These are phyloP conservation scores for Candolleomyces eurysporus DNA, from an alignment of 768 basidiomycete genomes.

Conservation along the genomic window DNA sequence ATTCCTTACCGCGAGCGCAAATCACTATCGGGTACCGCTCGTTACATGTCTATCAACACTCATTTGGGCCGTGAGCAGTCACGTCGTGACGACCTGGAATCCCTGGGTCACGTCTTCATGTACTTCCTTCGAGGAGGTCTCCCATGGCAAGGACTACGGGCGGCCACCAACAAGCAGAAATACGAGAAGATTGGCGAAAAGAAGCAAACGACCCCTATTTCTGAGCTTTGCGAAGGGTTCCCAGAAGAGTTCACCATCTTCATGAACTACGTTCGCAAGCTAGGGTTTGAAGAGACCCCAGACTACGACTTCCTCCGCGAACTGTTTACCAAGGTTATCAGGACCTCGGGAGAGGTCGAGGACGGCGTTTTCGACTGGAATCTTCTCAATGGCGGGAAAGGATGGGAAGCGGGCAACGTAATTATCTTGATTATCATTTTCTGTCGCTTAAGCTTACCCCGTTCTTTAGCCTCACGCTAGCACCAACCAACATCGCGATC, in stretches of 20 bases:
- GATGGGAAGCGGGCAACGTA: slow-evolving; percentile 90
- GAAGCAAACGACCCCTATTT: slow-evolving; percentile 91
- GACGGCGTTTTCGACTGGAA: slow-evolving; percentile 98
- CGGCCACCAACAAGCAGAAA: slow-evolving; percentile 99
- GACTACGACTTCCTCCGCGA: slow-evolving; percentile 98
- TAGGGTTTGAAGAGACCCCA: slow-evolving; percentile 96
- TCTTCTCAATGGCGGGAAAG: slow-evolving; percentile 89
- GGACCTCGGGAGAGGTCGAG: slow-evolving; percentile 82
- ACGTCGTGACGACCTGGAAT: slow-evolving; percentile 93
- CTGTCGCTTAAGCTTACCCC: slow-evolving; percentile 27
- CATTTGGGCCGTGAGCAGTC: slow-evolving; percentile 95
- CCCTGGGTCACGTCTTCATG: slow-evolving; percentile 98
- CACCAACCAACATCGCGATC: slow-evolving; percentile 52
- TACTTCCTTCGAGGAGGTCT: slow-evolving; percentile 96
- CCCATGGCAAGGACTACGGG: slow-evolving; percentile 97
- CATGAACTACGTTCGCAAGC: slow-evolving; percentile 98
- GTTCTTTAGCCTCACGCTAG: slow-evolving; percentile 57
- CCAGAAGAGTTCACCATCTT: slow-evolving; percentile 99
- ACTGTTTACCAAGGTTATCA: slow-evolving; percentile 88
- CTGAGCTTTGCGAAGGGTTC: slow-evolving; percentile 94
- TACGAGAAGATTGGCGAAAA: slow-evolving; percentile 99
- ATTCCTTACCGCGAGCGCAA: slow-evolving; percentile 99
- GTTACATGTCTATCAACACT: slow-evolving; percentile 99
- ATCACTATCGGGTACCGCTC: slow-evolving; percentile 92
- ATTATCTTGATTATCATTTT: slow-evolving; percentile 27